Evolutionary conservation across 805 yeast genomes (phyloP).

Genomic region (Candida maesae): DNA sequence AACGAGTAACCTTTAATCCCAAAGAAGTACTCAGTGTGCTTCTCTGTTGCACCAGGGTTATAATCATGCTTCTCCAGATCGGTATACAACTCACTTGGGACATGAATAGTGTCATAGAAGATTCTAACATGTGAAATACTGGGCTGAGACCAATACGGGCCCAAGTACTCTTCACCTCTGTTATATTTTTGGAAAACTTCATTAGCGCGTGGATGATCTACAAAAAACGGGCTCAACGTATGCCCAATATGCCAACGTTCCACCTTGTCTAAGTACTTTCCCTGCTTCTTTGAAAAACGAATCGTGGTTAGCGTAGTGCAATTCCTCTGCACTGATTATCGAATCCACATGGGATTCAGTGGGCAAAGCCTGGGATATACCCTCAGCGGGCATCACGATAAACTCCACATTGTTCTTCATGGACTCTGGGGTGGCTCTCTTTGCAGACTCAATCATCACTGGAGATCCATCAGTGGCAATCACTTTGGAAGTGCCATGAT

Average conservation of each 20-base stretch:
- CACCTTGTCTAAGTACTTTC: constrained; percentile 48
- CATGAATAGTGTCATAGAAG: constrained; percentile 39
- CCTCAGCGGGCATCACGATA: constrained; percentile 26
- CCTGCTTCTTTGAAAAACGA: constrained; percentile 46
- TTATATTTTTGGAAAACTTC: constrained; percentile 51
- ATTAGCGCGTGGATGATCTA: constrained; percentile 50
- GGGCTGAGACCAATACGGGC: constrained; percentile 64
- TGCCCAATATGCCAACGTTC: constrained; percentile 69
- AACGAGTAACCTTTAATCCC: constrained; percentile 44
- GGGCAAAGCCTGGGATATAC: constrained; percentile 20
- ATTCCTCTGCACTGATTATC: constrained; percentile 65
- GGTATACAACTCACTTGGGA: constrained; percentile 41
- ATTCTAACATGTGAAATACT: constrained; percentile 51
- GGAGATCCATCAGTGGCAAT: constrained; percentile 57
- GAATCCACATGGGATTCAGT: constrained; percentile 43
- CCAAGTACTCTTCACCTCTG: constrained; percentile 42
- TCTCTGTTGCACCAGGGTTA: constrained; percentile 24
- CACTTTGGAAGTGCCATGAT: constrained; percentile 38
- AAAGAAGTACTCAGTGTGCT: constrained; percentile 29
- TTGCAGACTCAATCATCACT: constrained; percentile 47
- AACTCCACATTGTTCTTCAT: constrained; percentile 19
- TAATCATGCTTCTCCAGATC: constrained; percentile 37
- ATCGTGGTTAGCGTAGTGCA: constrained; percentile 66
- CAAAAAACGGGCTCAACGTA: constrained; percentile 66
- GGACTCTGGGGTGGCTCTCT: constrained; percentile 5